These are phyloP conservation scores for Taiozyma sp. DNA, from an alignment of 1,139 yeast species.

Conservation along the genomic window DNA sequence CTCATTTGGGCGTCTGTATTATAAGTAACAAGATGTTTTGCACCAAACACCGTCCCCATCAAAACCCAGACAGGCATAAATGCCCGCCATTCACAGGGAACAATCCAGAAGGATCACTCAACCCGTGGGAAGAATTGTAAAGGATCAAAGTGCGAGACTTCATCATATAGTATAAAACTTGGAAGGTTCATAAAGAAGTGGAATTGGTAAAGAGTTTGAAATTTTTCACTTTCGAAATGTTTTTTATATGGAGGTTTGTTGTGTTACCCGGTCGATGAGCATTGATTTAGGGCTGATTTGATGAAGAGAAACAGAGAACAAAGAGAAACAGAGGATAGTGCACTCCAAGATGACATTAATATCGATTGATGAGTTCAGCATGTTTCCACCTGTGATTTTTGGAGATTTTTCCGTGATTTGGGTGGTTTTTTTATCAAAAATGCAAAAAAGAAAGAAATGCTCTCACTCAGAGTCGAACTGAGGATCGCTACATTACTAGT, in stretches of 20 bases:
- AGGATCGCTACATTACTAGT: constrained; percentile 38
- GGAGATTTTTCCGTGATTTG: no score
- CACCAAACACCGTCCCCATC: constrained; percentile 26
- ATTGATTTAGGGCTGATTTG: not conserved
- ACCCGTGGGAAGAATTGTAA: constrained; percentile 23
- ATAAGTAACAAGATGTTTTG: constrained; percentile 25
- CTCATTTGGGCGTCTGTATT: constrained; percentile 20
- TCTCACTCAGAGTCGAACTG: constrained; percentile 37
- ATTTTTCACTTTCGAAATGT: not conserved
- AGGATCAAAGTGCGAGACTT: constrained; percentile 24
- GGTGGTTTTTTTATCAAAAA: not conserved
- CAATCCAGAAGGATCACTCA: constrained; percentile 13
- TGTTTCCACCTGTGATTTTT: no score
- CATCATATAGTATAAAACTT: constrained; percentile 28
- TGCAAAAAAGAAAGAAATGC: constrained; percentile 23
- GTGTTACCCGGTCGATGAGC: not conserved
- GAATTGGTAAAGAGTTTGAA: not conserved
- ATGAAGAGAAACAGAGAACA: no score
- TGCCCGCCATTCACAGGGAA: constrained; percentile 15
- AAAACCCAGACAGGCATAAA: constrained; percentile 19
- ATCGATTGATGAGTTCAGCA: no score
- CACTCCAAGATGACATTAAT: not conserved
- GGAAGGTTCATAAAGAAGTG: constrained; percentile 25
- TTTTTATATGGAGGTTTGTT: not conserved
- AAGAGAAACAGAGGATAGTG: no score